Percentiles rank a stretch among this genome's conserved stretches.
Evolutionary conservation across 257 asterid species (phyloP).

Genomic region (Osmanthus fragrans): DNA sequence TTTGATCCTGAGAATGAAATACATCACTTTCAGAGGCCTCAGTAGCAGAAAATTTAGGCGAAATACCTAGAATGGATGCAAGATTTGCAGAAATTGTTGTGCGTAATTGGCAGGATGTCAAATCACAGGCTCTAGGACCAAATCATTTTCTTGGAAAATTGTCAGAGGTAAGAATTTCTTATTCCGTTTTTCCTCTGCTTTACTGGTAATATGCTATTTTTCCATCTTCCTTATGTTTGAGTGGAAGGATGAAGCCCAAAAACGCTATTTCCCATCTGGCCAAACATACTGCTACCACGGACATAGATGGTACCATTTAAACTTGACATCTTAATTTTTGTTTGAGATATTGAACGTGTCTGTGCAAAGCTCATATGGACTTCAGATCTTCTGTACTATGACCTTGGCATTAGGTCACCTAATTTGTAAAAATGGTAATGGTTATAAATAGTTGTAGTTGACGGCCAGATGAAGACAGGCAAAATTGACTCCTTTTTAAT

Average conservation of each 20-base stretch:
- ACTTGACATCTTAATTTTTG: neutral
- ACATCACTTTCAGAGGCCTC: slow-evolving; percentile 46
- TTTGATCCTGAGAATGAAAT: slow-evolving; percentile 17
- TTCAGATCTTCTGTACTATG: neutral
- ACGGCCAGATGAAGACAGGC: neutral
- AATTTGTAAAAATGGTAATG: neutral
- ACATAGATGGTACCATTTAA: neutral
- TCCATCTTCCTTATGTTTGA: neutral
- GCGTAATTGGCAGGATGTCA: slow-evolving; percentile 85
- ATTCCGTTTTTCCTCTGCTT: neutral
- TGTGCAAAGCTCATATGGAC: neutral
- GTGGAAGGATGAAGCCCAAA: neutral
- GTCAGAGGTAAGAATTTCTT: slow-evolving; percentile 62
- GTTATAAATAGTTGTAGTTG: neutral
- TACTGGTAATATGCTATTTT: neutral
- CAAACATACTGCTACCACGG: neutral
- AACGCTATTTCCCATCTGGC: neutral
- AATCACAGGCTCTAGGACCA: slow-evolving; percentile 95
- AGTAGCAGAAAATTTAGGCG: slow-evolving; percentile 49
- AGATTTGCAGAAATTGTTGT: slow-evolving; percentile 82
- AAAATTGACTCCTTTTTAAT: neutral
- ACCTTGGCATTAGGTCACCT: neutral
- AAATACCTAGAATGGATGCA: slow-evolving; percentile 84
- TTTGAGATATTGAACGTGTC: slow-evolving; percentile 2
- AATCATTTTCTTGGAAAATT: slow-evolving; percentile 66